Evolutionary conservation across 2,329 filamentous ascomycete species (phyloP).

Genomic region (Calycina marina): DNA sequence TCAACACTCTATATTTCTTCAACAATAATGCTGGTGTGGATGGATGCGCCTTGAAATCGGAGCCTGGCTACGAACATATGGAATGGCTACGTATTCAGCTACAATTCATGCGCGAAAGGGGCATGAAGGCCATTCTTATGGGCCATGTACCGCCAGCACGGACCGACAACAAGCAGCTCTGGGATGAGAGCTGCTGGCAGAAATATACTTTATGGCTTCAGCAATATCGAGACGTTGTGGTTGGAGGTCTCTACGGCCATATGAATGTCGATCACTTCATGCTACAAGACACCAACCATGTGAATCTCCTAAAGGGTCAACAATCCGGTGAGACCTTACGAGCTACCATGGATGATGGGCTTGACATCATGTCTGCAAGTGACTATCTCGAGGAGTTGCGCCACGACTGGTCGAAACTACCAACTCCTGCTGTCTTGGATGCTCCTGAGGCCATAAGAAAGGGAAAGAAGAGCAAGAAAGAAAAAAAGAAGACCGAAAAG

Average conservation of each 20-base stretch:
- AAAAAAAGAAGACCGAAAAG: slow-evolving; percentile 37
- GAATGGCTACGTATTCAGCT: slow-evolving; percentile 91
- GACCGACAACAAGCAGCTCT: slow-evolving; percentile 69
- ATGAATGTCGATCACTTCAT: slow-evolving; percentile 99
- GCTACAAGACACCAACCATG: slow-evolving; percentile 68
- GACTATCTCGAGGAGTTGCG: slow-evolving; percentile 72
- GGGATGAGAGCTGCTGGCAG: slow-evolving; percentile 98
- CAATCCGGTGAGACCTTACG: slow-evolving; percentile 19
- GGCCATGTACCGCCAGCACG: slow-evolving; percentile 89
- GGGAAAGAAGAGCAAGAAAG: slow-evolving; percentile 36
- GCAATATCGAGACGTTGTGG: slow-evolving; percentile 81
- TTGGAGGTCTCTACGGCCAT: slow-evolving; percentile 71
- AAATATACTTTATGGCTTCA: slow-evolving; percentile 86
- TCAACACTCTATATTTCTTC: slow-evolving; percentile 96
- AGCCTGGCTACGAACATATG: slow-evolving; percentile 88
- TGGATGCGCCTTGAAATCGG: slow-evolving; percentile 62
- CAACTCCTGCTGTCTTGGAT: slow-evolving; percentile 26
- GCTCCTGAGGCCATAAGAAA: slow-evolving; percentile 29
- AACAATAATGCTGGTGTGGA: slow-evolving; percentile 87
- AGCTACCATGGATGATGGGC: slow-evolving; percentile 32
- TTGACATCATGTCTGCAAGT: slow-evolving; percentile 51
- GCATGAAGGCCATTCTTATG: slow-evolving; percentile 88
- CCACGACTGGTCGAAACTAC: slow-evolving; percentile 62
- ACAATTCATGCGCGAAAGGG: slow-evolving; percentile 62
- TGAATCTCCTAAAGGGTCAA: slow-evolving; percentile 39